Conservation (phyloP, 1,139 yeast species). For the Geotrichum macrosporum region DNA sequence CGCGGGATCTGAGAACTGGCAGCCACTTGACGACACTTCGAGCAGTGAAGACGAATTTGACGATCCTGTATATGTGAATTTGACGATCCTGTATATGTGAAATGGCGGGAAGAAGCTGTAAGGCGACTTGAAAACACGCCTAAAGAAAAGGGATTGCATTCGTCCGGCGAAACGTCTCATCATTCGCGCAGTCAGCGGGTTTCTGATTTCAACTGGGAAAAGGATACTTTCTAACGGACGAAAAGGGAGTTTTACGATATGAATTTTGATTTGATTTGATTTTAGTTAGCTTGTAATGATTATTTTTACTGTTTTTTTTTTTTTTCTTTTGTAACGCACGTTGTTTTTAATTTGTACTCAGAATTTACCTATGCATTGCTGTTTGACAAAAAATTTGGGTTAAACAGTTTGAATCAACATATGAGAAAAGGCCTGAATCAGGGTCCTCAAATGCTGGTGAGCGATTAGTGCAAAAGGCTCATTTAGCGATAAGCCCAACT, state of each 20-base stretch:
- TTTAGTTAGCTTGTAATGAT: neutral
- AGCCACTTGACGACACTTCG: slow-evolving; percentile 1
- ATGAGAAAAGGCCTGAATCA: no score
- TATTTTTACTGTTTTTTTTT: neutral
- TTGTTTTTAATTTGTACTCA: no score
- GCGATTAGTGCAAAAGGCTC: no score
- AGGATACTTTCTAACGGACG: slow-evolving; percentile 28
- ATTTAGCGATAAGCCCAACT: no score
- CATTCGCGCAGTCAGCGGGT: slow-evolving; percentile 25
- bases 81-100: slow-evolving; percentile 8
- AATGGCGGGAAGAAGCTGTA: slow-evolving; percentile 8
- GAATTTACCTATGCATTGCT: no score
- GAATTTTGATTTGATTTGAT: neutral
- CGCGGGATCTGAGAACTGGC: slow-evolving; percentile 15
- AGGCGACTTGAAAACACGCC: neutral
- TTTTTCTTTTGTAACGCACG: no score
- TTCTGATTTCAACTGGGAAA: slow-evolving; percentile 33
- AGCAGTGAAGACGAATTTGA: slow-evolving; percentile 13
- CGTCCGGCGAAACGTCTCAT: no score
- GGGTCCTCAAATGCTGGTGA: no score
- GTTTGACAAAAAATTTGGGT: no score
- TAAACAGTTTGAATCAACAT: no score
- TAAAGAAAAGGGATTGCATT: slow-evolving; percentile 19
- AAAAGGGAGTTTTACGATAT: neutral
- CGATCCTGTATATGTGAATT: no score